Percentiles rank a stretch among this genome's conserved stretches.
Evolutionary conservation across 495 filamentous ascomycete species (phyloP).

Genomic region (Neurospora sublineolata): DNA sequence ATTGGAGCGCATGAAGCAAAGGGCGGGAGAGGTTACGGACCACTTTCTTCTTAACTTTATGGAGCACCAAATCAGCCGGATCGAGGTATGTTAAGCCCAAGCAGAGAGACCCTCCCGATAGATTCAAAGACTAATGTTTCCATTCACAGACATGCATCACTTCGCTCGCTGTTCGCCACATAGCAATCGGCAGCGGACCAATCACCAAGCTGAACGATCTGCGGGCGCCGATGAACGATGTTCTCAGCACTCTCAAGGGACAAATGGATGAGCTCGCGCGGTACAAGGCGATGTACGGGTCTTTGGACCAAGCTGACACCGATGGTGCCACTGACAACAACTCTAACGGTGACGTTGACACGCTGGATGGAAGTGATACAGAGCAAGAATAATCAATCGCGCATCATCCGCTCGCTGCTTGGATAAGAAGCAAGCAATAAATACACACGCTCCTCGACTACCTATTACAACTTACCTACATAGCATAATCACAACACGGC

Average conservation of each 20-base stretch:
- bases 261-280: slow-evolving; percentile 36
- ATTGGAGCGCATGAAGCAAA: slow-evolving; percentile 69
- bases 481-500: neutral
- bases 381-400: slow-evolving; percentile 18
- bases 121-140: slow-evolving; percentile 5
- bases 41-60: slow-evolving; percentile 73
- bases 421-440: neutral
- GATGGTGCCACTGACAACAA: neutral
- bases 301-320: slow-evolving; percentile 10
- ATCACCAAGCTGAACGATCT: slow-evolving; percentile 33
- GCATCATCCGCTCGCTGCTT: neutral
- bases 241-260: slow-evolving; percentile 29
- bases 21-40: slow-evolving; percentile 80
- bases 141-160: slow-evolving; percentile 42
- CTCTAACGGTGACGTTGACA: neutral
- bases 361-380: slow-evolving; percentile 17
- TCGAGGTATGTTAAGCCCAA: slow-evolving; percentile 58
- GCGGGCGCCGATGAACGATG: slow-evolving; percentile 36
- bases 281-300: slow-evolving; percentile 37
- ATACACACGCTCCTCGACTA: neutral
- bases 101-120: neutral
- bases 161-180: slow-evolving; percentile 53
- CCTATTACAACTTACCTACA: neutral
- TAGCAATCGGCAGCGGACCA: slow-evolving; percentile 35
- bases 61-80: slow-evolving; percentile 86